phyloP scores from a whole-genome alignment of 768 basidiomycete species.

The Kwoniella sp. region DNA sequence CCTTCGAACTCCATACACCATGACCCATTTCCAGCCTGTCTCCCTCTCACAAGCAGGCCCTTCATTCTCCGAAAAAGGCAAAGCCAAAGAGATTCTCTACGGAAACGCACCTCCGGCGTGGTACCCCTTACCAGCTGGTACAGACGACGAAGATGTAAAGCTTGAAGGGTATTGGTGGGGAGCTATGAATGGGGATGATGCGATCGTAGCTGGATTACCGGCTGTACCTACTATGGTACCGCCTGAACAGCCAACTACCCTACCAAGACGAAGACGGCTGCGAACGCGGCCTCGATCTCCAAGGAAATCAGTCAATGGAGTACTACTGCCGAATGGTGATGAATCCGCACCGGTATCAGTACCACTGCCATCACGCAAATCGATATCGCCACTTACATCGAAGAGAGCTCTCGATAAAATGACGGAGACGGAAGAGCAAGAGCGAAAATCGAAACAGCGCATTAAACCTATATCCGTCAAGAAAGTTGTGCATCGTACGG shows the following conservation, averaged over 20 bases:
- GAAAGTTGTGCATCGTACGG: constrained; percentile 27
- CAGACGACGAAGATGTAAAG: constrained; percentile 36
- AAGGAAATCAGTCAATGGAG: neutral
- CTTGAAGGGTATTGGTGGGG: constrained; percentile 47
- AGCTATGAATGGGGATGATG: constrained; percentile 33
- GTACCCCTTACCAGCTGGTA: constrained; percentile 28
- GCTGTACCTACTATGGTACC: constrained; percentile 31
- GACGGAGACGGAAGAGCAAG: no score
- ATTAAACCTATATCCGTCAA: constrained; percentile 25
- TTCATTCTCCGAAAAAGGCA: constrained; percentile 47
- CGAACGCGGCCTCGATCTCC: neutral
- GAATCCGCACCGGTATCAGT: no score
- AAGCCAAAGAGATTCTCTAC: constrained; percentile 40
- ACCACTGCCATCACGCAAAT: neutral
- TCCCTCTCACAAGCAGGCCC: constrained; percentile 36
- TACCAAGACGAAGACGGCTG: neutral
- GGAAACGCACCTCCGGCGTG: constrained; percentile 35
- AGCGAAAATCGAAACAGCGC: neutral
- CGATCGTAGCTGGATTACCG: constrained; percentile 35
- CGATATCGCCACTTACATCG: neutral
- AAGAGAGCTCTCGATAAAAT: neutral
- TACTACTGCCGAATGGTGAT: constrained; percentile 6
- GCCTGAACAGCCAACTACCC: neutral
- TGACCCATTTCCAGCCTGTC: constrained; percentile 34
- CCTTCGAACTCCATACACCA: constrained; percentile 37